Evolutionary conservation across 306 rosid genomes (phyloP).

Genomic region (Malus asiatica): DNA sequence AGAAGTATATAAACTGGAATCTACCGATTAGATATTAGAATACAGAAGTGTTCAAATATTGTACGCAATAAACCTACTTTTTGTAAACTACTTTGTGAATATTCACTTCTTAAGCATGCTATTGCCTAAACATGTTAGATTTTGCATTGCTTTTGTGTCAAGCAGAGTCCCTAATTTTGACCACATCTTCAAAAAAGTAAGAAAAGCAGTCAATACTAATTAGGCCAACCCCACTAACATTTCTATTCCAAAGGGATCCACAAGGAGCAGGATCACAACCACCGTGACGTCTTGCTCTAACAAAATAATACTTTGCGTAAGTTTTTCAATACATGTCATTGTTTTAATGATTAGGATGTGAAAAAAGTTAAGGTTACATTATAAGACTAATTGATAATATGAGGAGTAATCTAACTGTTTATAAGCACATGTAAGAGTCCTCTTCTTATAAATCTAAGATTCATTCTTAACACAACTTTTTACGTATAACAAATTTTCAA

Average conservation of each 20-base stretch:
- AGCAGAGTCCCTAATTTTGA: constrained; percentile 10
- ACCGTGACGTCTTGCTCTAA: too few relatives aligned
- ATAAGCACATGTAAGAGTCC: rapidly evolving
- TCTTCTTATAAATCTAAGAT: too few relatives aligned
- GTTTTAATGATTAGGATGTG: too few relatives aligned
- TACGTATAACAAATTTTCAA: too few relatives aligned
- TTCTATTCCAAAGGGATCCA: background rate
- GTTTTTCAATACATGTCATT: too few relatives aligned
- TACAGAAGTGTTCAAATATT: background rate
- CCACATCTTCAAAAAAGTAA: background rate
- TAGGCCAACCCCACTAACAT: constrained; percentile 28
- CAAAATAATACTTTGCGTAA: too few relatives aligned
- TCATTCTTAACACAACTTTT: too few relatives aligned
- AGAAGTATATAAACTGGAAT: background rate
- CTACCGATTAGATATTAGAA: background rate
- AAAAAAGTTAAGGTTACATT: too few relatives aligned
- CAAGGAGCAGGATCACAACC: too few relatives aligned
- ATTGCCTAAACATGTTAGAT: background rate
- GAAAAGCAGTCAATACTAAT: constrained; percentile 1
- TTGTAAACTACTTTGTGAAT: background rate
- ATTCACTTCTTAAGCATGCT: background rate
- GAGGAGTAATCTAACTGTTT: rapidly evolving
- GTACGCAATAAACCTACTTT: background rate
- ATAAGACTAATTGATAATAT: too few relatives aligned
- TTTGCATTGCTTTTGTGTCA: background rate